Base-by-base conservation (phyloP, 352 stramenopile genomes). In the Pseudoperonospora humuli region DNA sequence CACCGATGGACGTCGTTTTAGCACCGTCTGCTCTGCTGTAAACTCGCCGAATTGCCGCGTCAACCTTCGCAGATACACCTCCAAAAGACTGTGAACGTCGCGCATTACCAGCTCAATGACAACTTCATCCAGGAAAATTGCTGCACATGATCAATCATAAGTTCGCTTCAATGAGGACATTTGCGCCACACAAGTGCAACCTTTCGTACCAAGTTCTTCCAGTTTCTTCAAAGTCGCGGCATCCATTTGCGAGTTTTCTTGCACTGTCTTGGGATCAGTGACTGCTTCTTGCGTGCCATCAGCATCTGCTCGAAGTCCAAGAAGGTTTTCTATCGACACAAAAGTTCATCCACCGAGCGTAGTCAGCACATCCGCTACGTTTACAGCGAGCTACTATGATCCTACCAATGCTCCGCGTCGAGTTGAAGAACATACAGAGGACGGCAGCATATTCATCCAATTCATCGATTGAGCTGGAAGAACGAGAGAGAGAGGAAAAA, bases 61-160 rank as follows among this genome's bases (percentile, higher is more conserved):
- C 15, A 72, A 60, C 23, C 71, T 64, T 19, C 57, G 64, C 18
- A 91, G 38, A 46, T 86, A 91, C 6, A 67, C 46, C 2, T 86
- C 71, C 23, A 91, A 50, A 4, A 91, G 59, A 23, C 45, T 68
- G 28, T 88, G 72, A 23, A 86, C 58, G 31, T 91, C 79, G 18
- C 76, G 71, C 70, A 87, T 83, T 5, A 86, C 68, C 18, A 91
- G 53, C 21, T 89, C 74, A 9, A 83, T 48, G n/a, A 91, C 70
- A 15, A 91, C 67, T 45, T 91, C 79, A 17, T 91, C 70, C 13
- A 91, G 54, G 36, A 89, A 89, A 11, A 83, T 61, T 5, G 72
- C 75, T 87, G n/a, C 7, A 18, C n/a, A 40, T 7, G 10, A 44
- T 3, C 6, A 44, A 45, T 4, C 27, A n/a, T 14, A 28, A 19